These are phyloP conservation scores for Phlebopus sp. DNA, from an alignment of 1,284 basidiomycete genomes.

Conservation along the genomic window DNA sequence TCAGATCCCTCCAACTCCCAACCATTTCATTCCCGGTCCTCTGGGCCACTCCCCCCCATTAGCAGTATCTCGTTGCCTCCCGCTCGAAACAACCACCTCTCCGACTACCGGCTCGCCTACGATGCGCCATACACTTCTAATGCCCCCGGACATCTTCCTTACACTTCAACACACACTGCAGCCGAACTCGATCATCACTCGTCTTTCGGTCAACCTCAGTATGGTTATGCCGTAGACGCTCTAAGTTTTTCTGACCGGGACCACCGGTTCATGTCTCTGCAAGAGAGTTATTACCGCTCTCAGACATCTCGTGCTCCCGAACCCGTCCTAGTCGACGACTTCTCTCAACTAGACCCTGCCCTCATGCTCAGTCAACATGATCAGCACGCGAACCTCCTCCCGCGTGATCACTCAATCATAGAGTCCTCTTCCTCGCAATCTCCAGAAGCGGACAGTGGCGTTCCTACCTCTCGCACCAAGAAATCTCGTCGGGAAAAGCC, in stretches of 20 bases:
- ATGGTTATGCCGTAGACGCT: conserved; percentile 1
- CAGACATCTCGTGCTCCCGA: not conserved
- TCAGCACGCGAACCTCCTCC: not conserved
- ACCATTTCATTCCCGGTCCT: conserved; percentile 1
- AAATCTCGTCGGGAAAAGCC: conserved; percentile 59
- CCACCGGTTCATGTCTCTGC: conserved; percentile 3
- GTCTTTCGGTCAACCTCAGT: conserved; percentile 6
- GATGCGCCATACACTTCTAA: conserved; percentile 1
- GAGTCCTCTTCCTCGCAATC: conserved; percentile 7
- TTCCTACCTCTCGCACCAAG: conserved; percentile 4
- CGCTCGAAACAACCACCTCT: conserved; percentile 1
- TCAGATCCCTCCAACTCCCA: conserved; percentile 1
- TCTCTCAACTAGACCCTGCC: conserved; percentile 9
- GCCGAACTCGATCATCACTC: conserved; percentile 5
- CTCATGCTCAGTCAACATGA: conserved; percentile 1
- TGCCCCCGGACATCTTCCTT: conserved; percentile 1
- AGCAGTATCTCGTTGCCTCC: conserved; percentile 21
- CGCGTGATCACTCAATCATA: not conserved
- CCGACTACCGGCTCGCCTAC: conserved; percentile 3
- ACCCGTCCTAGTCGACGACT: conserved; percentile 2
- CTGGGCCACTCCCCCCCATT: conserved; percentile 12
- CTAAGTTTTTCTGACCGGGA: conserved; percentile 5
- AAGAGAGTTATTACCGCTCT: conserved; percentile 9
- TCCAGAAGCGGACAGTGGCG: not conserved
- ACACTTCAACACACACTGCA: conserved; percentile 6